These are phyloP conservation scores for Fusarium sp. DNA, from an alignment of 2,329 filamentous ascomycete genomes.

Conservation along the genomic window DNA sequence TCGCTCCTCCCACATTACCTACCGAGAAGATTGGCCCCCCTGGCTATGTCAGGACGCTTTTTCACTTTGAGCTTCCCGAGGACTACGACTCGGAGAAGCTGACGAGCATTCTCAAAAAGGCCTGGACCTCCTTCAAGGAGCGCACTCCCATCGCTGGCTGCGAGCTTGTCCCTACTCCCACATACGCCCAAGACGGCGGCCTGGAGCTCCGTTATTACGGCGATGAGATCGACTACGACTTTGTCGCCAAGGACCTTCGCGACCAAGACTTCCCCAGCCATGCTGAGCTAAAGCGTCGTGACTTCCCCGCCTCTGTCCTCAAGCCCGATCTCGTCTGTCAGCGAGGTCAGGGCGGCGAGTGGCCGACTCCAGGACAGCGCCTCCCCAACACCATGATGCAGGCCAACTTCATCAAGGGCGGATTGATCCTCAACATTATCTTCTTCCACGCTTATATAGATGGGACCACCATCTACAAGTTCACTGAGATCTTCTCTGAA, in stretches of 20 bases:
- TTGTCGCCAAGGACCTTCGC: conserved; percentile 19
- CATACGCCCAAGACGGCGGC: conserved; percentile 1
- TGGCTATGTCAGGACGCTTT: conserved; percentile 18
- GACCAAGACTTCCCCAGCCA: conserved; percentile 12
- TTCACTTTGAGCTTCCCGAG: conserved; percentile 14
- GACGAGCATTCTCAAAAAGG: not conserved
- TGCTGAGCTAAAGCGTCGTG: conserved; percentile 5
- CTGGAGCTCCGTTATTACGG: conserved; percentile 21
- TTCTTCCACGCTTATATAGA: conserved; percentile 11
- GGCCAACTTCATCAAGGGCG: conserved; percentile 11
- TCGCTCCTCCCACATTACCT: conserved; percentile 22
- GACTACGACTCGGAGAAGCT: conserved; percentile 6
- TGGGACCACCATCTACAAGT: conserved; percentile 12
- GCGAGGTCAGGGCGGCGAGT: conserved; percentile 16
- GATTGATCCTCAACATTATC: conserved; percentile 9
- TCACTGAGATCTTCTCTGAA: conserved; percentile 15
- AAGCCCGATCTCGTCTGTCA: conserved; percentile 20
- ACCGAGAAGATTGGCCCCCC: conserved; percentile 22
- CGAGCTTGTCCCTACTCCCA: conserved; percentile 5
- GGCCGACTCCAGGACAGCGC: conserved; percentile 16
- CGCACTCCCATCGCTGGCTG: conserved; percentile 16
- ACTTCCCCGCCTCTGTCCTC: conserved; percentile 6
- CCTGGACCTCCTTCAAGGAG: conserved; percentile 8
- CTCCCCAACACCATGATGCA: conserved; percentile 18
- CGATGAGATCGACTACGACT: conserved; percentile 22